These are phyloP conservation scores for Leucogyrophana mollusca DNA, from an alignment of 768 basidiomycete species.

Conservation along the genomic window DNA sequence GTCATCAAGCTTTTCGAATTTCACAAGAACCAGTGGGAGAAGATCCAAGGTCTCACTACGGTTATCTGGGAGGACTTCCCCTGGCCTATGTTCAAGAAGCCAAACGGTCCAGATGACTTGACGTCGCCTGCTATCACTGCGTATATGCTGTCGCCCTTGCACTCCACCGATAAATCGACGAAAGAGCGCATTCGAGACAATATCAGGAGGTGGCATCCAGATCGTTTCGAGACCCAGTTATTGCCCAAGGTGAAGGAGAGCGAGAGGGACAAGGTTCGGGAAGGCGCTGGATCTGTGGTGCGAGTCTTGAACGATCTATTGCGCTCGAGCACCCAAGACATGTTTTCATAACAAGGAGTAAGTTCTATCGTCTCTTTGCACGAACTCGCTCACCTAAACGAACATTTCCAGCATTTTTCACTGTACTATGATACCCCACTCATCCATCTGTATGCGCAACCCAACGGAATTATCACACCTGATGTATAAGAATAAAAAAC, in stretches of 20 bases:
- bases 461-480: constrained; percentile 7
- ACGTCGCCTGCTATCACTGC: constrained; percentile 52
- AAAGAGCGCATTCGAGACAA: constrained; percentile 79
- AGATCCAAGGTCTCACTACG: constrained; percentile 35
- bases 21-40: constrained; percentile 64
- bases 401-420: constrained; percentile 14
- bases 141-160: constrained; percentile 59
- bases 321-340: constrained; percentile 43
- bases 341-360: constrained; percentile 32
- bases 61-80: constrained; percentile 70
- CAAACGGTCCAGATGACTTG: constrained; percentile 59
- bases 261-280: constrained; percentile 65
- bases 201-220: constrained; percentile 78
- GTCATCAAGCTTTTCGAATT: constrained; percentile 52
- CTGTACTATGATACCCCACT: constrained; percentile 29
- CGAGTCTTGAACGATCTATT: constrained; percentile 71
- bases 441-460: constrained; percentile 30
- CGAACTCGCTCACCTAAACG: constrained; percentile 9
- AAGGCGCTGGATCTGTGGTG: constrained; percentile 72
- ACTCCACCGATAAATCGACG: constrained; percentile 49
- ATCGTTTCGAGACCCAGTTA: constrained; percentile 73
- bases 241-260: constrained; percentile 60
- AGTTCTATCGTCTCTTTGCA: constrained; percentile 10
- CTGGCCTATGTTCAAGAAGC: constrained; percentile 68
- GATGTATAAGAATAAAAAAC: constrained; percentile 14